Evolutionary conservation across 2,329 filamentous ascomycete genomes (phyloP).

Genomic region (Davidsoniella virescens): DNA sequence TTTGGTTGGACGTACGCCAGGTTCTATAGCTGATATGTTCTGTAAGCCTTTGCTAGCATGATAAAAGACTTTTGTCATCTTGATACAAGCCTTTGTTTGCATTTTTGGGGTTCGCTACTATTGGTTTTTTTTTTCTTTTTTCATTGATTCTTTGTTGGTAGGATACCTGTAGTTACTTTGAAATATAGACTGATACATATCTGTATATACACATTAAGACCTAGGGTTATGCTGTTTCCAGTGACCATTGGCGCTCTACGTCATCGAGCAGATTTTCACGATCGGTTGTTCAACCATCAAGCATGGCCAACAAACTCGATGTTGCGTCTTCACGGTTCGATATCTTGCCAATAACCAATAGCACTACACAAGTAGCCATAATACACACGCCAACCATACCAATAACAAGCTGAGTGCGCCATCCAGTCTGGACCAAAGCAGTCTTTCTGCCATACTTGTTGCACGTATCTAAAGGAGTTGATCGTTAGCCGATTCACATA

Average conservation of each 20-base stretch:
- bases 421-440: conserved; percentile 82
- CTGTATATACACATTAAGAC: no score
- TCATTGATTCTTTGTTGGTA: no score
- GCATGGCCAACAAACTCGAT: conserved; percentile 5
- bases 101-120: no score
- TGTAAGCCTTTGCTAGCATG: conserved; percentile 24
- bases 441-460: conserved; percentile 62
- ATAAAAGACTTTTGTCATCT: no score
- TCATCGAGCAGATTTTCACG: no score
- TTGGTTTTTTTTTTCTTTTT: no score
- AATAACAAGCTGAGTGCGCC: conserved; percentile 70
- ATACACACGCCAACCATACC: conserved; percentile 45
- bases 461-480: conserved; percentile 36
- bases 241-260: no score
- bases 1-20: conserved; percentile 16
- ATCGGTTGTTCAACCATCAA: not conserved
- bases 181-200: no score
- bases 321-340: conserved; percentile 2
- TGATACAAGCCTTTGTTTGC: no score
- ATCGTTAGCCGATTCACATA: no score
- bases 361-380: conserved; percentile 46
- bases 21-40: conserved; percentile 45
- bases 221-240: no score
- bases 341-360: conserved; percentile 35
- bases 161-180: no score